Evolutionary conservation across 2,329 filamentous ascomycete species (phyloP), one percentile per base, ranked within the genome.

Genomic region (Fusarium denticulatum): DNA sequence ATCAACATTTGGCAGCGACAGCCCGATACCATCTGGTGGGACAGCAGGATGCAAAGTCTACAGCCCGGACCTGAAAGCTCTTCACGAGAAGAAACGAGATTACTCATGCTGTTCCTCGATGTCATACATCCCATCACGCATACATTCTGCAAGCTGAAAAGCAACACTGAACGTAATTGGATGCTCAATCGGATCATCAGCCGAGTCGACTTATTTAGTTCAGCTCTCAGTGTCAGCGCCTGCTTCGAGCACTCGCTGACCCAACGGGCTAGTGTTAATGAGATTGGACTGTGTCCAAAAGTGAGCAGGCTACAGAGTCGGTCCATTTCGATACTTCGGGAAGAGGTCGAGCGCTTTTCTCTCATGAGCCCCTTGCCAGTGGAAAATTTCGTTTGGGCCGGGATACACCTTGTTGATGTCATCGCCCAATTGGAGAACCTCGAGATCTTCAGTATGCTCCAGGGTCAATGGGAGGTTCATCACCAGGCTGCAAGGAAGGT

Each of bases 361-460:
- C 26, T 40, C n/a, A 60, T 60, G 22, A 10, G n/a, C 8, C 43
- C 43, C 16, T 18, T 37, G 13, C 57, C 34, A 22, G 12, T 60
- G 16, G 22, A 40, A 16, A 43, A 40, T 22, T 50, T 60, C 9
- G 32, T 50, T 4, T 50, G 43, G 34, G 34, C 57, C 6, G 57
- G 57, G 22, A n/a, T 50, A 10, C 43, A 40, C 12, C 32, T 60
- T 60, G 26, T 60, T 6, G 57, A 60, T 50, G 26, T 50, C 22
- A 60, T 60, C 12, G 34, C 43, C 12, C 34, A 60, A 22, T 32
- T 50, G 22, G 57, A 60, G 26, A 40, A 34, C 12, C 43, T 60
- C 16, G 57, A 60, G 26, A 60, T 50, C 22, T 60, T 60, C 43
- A 60, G 57, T 18, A 60, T 60, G 57, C 57, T 60, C 20, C 43